A percentile compares a stretch with the other conserved stretches of the same genome.
Evolutionary conservation across 805 yeast species (phyloP).

Genomic region (Schizosaccharomyces osmophilus): DNA sequence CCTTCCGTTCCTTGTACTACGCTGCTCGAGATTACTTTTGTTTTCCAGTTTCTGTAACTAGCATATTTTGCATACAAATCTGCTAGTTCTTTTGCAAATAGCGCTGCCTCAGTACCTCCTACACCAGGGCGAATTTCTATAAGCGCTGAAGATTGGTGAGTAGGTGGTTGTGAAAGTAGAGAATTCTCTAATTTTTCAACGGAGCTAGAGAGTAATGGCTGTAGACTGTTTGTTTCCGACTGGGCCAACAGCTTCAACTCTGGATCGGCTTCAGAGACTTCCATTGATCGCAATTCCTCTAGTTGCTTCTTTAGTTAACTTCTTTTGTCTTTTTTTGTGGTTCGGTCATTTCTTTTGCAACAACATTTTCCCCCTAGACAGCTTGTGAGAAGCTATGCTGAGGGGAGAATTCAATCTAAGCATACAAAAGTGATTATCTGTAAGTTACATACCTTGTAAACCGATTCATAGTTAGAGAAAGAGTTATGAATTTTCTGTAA

Average conservation of each 20-base stretch:
- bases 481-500: neutral
- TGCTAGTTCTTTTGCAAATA: constrained; percentile 59
- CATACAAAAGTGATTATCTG: neutral
- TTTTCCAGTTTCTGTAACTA: constrained; percentile 39
- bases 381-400: too few species aligned
- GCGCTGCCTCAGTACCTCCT: constrained; percentile 82
- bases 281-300: neutral
- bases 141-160: constrained; percentile 52
- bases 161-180: constrained; percentile 53
- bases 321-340: neutral
- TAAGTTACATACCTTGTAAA: neutral
- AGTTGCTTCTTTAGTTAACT: neutral
- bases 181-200: constrained; percentile 22
- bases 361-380: too few species aligned
- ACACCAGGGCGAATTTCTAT: constrained; percentile 84
- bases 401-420: too few species aligned
- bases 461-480: neutral
- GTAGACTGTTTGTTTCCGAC: neutral
- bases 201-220: too few species aligned
- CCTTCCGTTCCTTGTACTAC: constrained; percentile 26
- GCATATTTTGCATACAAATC: constrained; percentile 64
- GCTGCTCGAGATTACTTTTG: constrained; percentile 30
- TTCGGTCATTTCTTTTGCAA: neutral
- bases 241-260: neutral
- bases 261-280: neutral